A percentile compares a stretch with the other conserved stretches of the same genome.
Conservation (phyloP, 805 yeast genomes). For the Candida taoyuanica region DNA sequence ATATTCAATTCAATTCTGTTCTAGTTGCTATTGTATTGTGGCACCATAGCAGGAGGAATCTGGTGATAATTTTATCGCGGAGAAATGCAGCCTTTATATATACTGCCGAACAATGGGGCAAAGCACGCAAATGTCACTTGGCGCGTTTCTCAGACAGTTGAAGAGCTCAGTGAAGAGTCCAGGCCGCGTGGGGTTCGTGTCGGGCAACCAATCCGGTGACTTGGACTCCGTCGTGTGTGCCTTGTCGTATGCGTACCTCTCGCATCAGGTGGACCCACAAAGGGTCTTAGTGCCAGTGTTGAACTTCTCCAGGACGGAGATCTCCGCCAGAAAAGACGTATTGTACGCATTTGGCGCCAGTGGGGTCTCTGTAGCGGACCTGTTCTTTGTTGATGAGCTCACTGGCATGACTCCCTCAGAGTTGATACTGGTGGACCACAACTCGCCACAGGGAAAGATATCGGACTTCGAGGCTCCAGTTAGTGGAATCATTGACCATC, state of each 20-base stretch:
- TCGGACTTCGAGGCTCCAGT: constrained; percentile 32
- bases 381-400: constrained; percentile 70
- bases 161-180: neutral
- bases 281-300: constrained; percentile 49
- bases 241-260: constrained; percentile 62
- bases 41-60: neutral
- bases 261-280: constrained; percentile 30
- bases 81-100: neutral
- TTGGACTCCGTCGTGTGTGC: constrained; percentile 84
- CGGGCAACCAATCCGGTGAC: constrained; percentile 86
- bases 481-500: constrained; percentile 79
- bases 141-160: constrained; percentile 10
- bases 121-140: neutral
- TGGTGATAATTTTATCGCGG: neutral
- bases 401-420: constrained; percentile 16
- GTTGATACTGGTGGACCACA: constrained; percentile 75
- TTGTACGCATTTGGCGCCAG: constrained; percentile 44
- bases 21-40: too few species aligned
- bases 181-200: constrained; percentile 36
- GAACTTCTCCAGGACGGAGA: constrained; percentile 64
- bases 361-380: constrained; percentile 41
- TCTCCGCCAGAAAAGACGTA: constrained; percentile 69
- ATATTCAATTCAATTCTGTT: constrained; percentile 3
- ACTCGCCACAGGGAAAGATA: constrained; percentile 51
- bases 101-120: neutral